These are phyloP conservation scores for Cupressus sempervirens DNA, from an alignment of 75 land plant genomes.

Conservation along the genomic window DNA sequence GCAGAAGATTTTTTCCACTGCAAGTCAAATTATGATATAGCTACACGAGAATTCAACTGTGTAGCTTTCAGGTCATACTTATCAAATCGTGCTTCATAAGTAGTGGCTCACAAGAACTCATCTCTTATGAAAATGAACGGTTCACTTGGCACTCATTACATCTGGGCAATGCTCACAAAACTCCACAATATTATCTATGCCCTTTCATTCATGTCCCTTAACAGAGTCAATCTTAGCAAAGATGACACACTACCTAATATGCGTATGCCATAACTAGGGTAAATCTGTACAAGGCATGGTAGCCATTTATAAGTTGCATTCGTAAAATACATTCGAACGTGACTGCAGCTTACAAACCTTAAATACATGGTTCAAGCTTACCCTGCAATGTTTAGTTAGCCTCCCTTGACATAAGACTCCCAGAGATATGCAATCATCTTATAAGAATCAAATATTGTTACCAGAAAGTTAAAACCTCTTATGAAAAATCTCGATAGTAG, in stretches of 20 bases:
- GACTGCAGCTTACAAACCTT: neutral
- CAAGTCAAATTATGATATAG: too few species aligned
- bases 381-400: neutral
- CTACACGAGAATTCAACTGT: too few species aligned
- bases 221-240: neutral
- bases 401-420: neutral
- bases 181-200: neutral
- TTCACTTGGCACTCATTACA: too few species aligned
- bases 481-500: too few species aligned
- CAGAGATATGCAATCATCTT: too few species aligned
- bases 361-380: neutral
- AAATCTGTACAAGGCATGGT: too few species aligned
- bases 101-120: too few species aligned
- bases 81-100: too few species aligned
- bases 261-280: neutral
- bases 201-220: neutral
- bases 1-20: too few species aligned
- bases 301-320: neutral
- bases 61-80: too few species aligned
- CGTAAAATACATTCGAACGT: neutral
- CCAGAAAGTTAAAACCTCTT: neutral
- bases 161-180: too few species aligned
- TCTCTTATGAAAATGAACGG: too few species aligned
- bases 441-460: neutral
- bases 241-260: neutral